phyloP scores from a whole-genome alignment of 352 stramenopile species.

The Peronospora destructor region DNA sequence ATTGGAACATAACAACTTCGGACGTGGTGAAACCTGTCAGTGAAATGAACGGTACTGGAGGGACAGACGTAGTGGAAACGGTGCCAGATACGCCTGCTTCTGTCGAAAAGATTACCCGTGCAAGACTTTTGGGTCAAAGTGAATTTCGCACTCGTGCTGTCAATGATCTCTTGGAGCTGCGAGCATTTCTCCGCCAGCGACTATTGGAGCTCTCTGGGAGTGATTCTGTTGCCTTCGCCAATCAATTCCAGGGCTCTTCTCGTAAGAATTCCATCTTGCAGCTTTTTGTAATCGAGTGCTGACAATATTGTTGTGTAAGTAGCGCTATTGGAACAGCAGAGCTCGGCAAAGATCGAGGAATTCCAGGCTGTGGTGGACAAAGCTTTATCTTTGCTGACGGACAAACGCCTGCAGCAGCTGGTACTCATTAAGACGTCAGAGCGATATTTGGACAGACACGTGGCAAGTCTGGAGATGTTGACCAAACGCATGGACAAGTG shows the following conservation, averaged over 20 bases:
- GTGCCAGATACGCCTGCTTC: conserved; percentile 6
- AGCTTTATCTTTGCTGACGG: conserved; percentile 43
- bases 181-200: conserved; percentile 54
- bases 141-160: conserved; percentile 54
- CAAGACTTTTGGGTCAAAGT: conserved; percentile 43
- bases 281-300: conserved; percentile 5
- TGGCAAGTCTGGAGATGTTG: conserved; percentile 61
- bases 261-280: conserved; percentile 24
- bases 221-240: conserved; percentile 57
- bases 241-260: conserved; percentile 63
- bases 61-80: conserved; percentile 6
- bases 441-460: conserved; percentile 64
- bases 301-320: conserved; percentile 10
- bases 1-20: conserved; percentile 66
- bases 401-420: conserved; percentile 68
- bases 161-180: conserved; percentile 74
- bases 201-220: conserved; percentile 37
- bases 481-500: conserved; percentile 71
- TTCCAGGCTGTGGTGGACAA: conserved; percentile 36
- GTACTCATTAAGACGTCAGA: conserved; percentile 71
- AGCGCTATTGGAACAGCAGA: conserved; percentile 66
- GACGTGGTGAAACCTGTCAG: conserved; percentile 29
- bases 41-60: conserved; percentile 4
- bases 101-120: conserved; percentile 27
- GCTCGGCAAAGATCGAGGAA: conserved; percentile 34